Percentiles rank a stretch among this genome's conserved stretches.
These are phyloP conservation scores for Epichloe hybrida DNA, from an alignment of 2,329 filamentous ascomycete genomes.

Conservation along the genomic window DNA sequence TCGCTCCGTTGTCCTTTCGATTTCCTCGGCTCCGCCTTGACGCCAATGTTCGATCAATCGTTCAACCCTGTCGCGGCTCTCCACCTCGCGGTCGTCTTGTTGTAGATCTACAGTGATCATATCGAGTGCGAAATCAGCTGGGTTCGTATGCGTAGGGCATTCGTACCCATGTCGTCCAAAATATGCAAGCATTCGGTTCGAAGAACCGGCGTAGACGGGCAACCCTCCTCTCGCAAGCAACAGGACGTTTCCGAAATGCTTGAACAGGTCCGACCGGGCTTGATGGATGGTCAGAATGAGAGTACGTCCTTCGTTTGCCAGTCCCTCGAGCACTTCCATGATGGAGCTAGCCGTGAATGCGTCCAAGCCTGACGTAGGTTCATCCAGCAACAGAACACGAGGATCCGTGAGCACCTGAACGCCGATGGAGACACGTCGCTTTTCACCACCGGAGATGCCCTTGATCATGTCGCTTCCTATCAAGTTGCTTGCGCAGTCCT, in stretches of 20 bases:
- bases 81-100: conserved; percentile 45
- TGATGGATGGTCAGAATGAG: conserved; percentile 69
- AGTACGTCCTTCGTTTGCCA: conserved; percentile 61
- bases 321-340: conserved; percentile 55
- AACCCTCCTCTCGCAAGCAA: conserved; percentile 57
- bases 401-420: conserved; percentile 67
- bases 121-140: conserved; percentile 65
- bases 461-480: conserved; percentile 61
- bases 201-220: conserved; percentile 53
- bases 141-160: conserved; percentile 59
- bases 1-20: conserved; percentile 3
- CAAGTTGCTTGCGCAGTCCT: conserved; percentile 64
- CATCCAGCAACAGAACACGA: conserved; percentile 58
- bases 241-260: conserved; percentile 56
- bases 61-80: conserved; percentile 48
- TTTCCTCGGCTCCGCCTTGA: conserved; percentile 3
- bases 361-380: conserved; percentile 64
- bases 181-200: conserved; percentile 49
- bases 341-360: conserved; percentile 68
- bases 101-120: conserved; percentile 66
- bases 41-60: conserved; percentile 48
- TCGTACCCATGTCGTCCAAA: conserved; percentile 46
- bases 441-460: conserved; percentile 69
- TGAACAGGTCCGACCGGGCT: conserved; percentile 59
- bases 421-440: conserved; percentile 63